Evolutionary conservation across 257 asterid species (phyloP).

Genomic region (Solanum pimpinellifolium): DNA sequence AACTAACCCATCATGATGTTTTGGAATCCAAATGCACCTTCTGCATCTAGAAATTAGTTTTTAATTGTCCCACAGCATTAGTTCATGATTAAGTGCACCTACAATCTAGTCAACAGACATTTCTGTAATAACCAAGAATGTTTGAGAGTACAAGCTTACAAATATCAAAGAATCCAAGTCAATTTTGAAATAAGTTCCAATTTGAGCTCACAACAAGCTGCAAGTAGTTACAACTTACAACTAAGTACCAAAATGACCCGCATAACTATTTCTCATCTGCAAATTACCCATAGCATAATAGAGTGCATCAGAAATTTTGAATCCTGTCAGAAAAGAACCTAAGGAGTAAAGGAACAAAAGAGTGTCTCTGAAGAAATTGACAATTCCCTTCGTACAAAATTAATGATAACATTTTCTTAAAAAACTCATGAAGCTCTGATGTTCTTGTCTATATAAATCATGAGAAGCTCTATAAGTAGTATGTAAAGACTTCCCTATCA

Average conservation of each 20-base stretch:
- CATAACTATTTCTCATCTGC: background rate
- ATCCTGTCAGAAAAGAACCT: background rate
- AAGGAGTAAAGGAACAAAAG: background rate
- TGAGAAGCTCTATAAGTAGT: background rate
- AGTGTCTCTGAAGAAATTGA: background rate
- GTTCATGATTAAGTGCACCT: background rate
- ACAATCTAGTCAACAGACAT: background rate
- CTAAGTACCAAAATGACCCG: background rate
- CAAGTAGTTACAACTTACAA: background rate
- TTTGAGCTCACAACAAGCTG: background rate
- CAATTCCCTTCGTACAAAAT: background rate
- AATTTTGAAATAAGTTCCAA: background rate
- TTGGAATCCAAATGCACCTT: background rate
- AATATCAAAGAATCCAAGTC: background rate
- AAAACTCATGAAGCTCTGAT: background rate
- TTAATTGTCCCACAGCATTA: background rate
- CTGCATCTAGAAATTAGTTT: background rate
- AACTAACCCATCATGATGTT: background rate
- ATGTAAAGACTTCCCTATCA: background rate
- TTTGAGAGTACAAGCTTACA: background rate
- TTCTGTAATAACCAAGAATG: background rate
- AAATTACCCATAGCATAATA: background rate
- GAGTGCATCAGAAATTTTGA: background rate
- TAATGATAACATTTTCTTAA: background rate
- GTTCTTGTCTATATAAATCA: background rate